Conservation (phyloP, 345 rosid genomes). For the Eucalyptus paniculata region DNA sequence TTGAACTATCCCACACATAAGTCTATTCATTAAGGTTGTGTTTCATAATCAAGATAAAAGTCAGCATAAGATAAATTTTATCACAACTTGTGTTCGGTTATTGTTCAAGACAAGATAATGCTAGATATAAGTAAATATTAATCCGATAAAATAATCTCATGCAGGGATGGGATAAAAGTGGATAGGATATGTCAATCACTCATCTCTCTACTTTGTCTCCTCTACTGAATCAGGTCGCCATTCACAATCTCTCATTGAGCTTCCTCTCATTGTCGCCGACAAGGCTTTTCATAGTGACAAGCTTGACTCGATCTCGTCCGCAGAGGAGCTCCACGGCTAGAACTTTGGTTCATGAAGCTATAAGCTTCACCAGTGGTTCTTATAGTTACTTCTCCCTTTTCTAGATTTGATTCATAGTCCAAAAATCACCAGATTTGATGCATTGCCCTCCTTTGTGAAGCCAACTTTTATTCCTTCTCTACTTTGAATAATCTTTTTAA, state of each 20-base stretch:
- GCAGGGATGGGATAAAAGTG: not conserved
- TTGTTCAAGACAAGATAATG: not conserved
- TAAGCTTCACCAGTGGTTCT: not conserved
- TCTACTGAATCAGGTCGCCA: fast-evolving
- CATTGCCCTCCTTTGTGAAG: not conserved
- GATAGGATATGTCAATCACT: not conserved
- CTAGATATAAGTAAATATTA: not conserved
- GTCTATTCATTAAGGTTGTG: not conserved
- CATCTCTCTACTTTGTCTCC: not conserved
- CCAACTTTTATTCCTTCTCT: not conserved
- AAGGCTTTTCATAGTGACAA: not conserved
- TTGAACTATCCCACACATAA: not conserved
- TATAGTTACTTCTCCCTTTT: not conserved
- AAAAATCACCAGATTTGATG: not conserved
- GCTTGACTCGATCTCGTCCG: fast-evolving
- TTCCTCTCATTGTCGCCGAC: not conserved
- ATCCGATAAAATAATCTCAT: not conserved
- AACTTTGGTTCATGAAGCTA: not conserved
- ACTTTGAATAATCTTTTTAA: not conserved
- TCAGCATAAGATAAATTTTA: not conserved
- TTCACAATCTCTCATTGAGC: not conserved
- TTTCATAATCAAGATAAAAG: not conserved
- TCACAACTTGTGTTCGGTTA: fast-evolving
- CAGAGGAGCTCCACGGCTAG: not conserved
- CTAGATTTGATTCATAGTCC: not conserved